Evolutionary conservation across 2,329 filamentous ascomycete genomes (phyloP), one percentile per base, ranked within the genome.

Genomic region (Colletotrichum shisoi): DNA sequence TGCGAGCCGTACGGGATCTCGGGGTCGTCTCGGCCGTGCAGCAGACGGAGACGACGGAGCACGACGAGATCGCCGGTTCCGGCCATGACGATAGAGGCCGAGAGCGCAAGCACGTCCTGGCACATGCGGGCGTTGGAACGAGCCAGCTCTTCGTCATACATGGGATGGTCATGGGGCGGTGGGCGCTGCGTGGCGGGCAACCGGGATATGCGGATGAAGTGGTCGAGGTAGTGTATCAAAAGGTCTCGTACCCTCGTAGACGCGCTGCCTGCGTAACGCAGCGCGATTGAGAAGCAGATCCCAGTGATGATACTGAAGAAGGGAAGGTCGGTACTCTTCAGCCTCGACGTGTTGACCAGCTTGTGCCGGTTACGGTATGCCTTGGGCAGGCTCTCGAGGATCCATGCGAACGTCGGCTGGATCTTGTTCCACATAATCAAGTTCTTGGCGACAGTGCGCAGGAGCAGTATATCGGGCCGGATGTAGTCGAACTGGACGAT

Each of bases 1-100:
- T 99, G 94, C 62, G 93, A 97, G 52, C 95, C 95, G 74, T 97
- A 99, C 0, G 94, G 90, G 0, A 91, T 94, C 44, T 95, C 92
- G 1, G 86, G 81, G 65, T 97, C 91, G 60, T 94, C 89, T 17
- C 94, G 89, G 24, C 94, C 94, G 76, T 99, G 96, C 45, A 99
- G 85, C 17, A 91, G 88, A 17, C 95, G 90, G 39, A 99, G 84
- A 15, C 94, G 89, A 24, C 95, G 89, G 72, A 98, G 91, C 1
- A 97, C 89, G 2, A 87, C 80, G 21, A 99, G 81, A 74, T 99
- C 96, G 45, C 96, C 95, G 0, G 93, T 97, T 34, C 95, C 95
- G 6, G 96, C 93, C 94, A 98, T 98, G 58, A 98, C 92, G 2
- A 91, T 92, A 0, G 95, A 89, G 24, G 88, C 87, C 6, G 93